Base-by-base conservation (phyloP, 2,329 filamentous ascomycete genomes). In the Incumbomyces lentus region DNA sequence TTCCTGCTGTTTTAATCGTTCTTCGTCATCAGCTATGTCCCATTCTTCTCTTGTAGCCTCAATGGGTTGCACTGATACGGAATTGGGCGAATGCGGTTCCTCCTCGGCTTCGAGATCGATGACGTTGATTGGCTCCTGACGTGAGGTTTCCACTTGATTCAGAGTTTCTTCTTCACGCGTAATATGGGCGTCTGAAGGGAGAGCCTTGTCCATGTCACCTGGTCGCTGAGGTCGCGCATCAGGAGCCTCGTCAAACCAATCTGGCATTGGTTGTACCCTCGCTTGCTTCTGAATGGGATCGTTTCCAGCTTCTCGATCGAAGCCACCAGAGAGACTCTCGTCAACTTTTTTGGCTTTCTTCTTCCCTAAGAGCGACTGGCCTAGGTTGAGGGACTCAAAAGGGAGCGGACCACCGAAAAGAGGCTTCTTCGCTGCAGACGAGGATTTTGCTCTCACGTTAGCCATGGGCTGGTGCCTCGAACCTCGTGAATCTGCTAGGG, bases 301-400 rank as follows among this genome's bases (percentile, higher is more conserved):
- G 26, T 56, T 52, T 36, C 54, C 52, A 16, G 56, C 48, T 17
- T 73, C 70, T 52, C 70, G 76, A 46, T 82, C 75, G 56, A 88
- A 86, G 0, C 82, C 84, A 17, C 82, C 82, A 32, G 77, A 74
- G 49, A 69, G 63, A 5, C 76, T 73, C 44, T 75, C 69, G 48
- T 75, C 66, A 44, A 68, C 67, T 53, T 64, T 71, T 58, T 69
- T 69, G 68, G 67, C 72, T 55, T 69, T 76, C 62, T 69, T 75
- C 62, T 66, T 73, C 22, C 67, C 70, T 12, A 68, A 62, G 10
- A 69, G 63, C 31, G 77, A 81, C 43, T 77, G 81, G 37, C 84
- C 79, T 1, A 95, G 72, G 59, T 87, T 74, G 6, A 82, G 67
- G 42, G 75, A 90, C 56, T 95, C 88, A 59, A 98, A 98, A 0